Percentiles rank a stretch among this genome's conserved stretches.
Conservation (phyloP, 2,329 filamentous ascomycete species). For the Tolypocladium ophioglossoides region DNA sequence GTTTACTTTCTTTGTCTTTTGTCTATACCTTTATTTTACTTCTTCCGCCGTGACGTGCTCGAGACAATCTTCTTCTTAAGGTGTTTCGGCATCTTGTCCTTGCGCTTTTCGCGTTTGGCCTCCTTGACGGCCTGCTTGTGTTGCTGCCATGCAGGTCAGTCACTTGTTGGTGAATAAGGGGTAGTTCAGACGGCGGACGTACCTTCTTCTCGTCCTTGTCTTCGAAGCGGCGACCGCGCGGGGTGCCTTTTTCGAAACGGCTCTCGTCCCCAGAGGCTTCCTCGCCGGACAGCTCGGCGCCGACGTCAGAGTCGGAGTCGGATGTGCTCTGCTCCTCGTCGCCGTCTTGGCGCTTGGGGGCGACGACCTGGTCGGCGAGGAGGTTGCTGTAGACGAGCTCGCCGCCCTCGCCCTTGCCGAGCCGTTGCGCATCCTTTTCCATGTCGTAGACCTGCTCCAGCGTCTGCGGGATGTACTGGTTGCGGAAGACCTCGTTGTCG, state of each 20-base stretch:
- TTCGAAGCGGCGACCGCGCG: slow-evolving; percentile 75
- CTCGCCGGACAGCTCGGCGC: slow-evolving; percentile 33
- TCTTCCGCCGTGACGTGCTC: slow-evolving; percentile 52
- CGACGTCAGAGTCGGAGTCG: slow-evolving; percentile 37
- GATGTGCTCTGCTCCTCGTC: slow-evolving; percentile 22
- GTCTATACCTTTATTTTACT: slow-evolving; percentile 23
- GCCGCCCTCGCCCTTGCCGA: slow-evolving; percentile 61
- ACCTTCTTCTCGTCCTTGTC: slow-evolving; percentile 85
- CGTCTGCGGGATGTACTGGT: slow-evolving; percentile 94
- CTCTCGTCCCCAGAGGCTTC: slow-evolving; percentile 35
- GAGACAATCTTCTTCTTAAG: slow-evolving; percentile 81
- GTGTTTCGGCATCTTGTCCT: slow-evolving; percentile 94
- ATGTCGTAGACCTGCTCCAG: slow-evolving; percentile 94
- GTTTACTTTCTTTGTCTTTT: slow-evolving; percentile 3
- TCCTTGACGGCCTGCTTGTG: slow-evolving; percentile 93
- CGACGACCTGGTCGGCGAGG: slow-evolving; percentile 57
- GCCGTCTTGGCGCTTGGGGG: slow-evolving; percentile 23
- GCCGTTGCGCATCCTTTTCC: slow-evolving; percentile 75
- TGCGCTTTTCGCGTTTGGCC: slow-evolving; percentile 85
- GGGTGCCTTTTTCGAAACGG: slow-evolving; percentile 53
- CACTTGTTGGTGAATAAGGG: background rate
- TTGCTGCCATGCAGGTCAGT: slow-evolving; percentile 22
- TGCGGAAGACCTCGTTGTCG: slow-evolving; percentile 85
- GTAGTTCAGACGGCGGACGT: slow-evolving; percentile 9
- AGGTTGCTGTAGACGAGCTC: slow-evolving; percentile 80